Evolutionary conservation across 192 early-diverging fungal species (phyloP), one percentile per base, ranked within the genome.

Genomic region (Rhizoclosmatium sp.): DNA sequence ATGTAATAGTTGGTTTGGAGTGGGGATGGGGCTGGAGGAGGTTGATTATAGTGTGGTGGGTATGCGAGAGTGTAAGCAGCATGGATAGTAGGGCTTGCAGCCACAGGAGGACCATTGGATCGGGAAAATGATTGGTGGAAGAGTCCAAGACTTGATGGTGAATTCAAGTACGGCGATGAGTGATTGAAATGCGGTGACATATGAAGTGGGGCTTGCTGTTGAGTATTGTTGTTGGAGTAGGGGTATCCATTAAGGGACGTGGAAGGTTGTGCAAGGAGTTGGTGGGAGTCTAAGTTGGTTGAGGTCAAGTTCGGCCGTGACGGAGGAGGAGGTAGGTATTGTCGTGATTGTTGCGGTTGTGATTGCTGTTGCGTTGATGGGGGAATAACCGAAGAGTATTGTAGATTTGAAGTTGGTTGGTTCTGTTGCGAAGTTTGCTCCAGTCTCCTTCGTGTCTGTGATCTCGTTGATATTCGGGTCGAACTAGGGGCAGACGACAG

Each of bases 31-130:
- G 72, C 9, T 47, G 59, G 23, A 23, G 72, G 44, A 10, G 62
- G 59, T 12, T 7, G 44, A 2, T 12, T 16, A 16, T 19, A n/a
- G 9, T 75, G 61, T 3, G 70, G 5, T 21, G 70, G 70, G 19
- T 68, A 68, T 10, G 42, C 2, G 66, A 68, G 40, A 19, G 45
- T 23, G 14, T 42, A 68, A 47, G 66, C 66, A 42, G 66, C 66
- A 68, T 47, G 70, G 19, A 40, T 9, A 16, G 73, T 64, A 42
- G 73, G 48, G 44, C 47, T n/a, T 16, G 60, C 59, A 10, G 60
- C 44, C 21, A 51, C 21, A 41, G 60, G 12, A 2, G 44, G 39
- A 3, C 31, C 47, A 2, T 7, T 9, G 12, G 5, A n/a, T n/a
- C 40, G 7, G 16, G 41, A 44, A 46, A 68, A 68, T 40, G 12